Evolutionary conservation across 225 moss, liverwort and hornwort species (phyloP), one percentile per base, ranked within the genome.

Genomic region (Rhytidiadelphus loreus): DNA sequence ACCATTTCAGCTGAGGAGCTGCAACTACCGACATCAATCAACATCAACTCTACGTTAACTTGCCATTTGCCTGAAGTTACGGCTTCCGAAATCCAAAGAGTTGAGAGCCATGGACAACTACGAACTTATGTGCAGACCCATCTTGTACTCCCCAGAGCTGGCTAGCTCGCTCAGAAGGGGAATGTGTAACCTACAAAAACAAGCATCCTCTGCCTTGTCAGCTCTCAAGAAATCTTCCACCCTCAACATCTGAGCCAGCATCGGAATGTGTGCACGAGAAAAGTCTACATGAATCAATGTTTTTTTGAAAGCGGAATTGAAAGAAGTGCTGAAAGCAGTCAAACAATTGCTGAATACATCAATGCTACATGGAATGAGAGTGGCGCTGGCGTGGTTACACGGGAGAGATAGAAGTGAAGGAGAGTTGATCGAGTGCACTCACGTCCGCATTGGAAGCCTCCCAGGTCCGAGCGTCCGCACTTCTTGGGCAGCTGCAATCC

Each of bases 371-470:
- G 72, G 35, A 61, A 18, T n/a, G 18, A n/a, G 26, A 52, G n/a
- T 53, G 68, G 6, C 15, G 15, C 11, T 53, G 68, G 6, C 15
- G 15, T 15, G 39, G 9, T n/a, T 28, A 1, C 53, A 66, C 13
- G 12, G 9, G 35, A 69, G 55, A 39, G 55, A 29, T 15, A 14
- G 53, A 77, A 77, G 15, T 2, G 9, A 37, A 55, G 15, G 53
- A 53, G 53, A 77, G 53, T 53, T 15, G 35, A 77, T 23, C 22
- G 77, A 19, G 68, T 37, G 62, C 46, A 85, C 85, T 88, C 35
- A 88, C 90, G 88, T 73, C 88, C 85, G 57, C 90, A 90, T 15
- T 64, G 16, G 81, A 90, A 90, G 50, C 85, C 90, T 12, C 90
- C 12, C 19, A 88, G 50, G 33, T 90, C 88, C 3, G 41, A 41